Evolutionary conservation across 495 filamentous ascomycete species (phyloP), one percentile per base, ranked within the genome.

Genomic region (Talaromyces trachyspermus): DNA sequence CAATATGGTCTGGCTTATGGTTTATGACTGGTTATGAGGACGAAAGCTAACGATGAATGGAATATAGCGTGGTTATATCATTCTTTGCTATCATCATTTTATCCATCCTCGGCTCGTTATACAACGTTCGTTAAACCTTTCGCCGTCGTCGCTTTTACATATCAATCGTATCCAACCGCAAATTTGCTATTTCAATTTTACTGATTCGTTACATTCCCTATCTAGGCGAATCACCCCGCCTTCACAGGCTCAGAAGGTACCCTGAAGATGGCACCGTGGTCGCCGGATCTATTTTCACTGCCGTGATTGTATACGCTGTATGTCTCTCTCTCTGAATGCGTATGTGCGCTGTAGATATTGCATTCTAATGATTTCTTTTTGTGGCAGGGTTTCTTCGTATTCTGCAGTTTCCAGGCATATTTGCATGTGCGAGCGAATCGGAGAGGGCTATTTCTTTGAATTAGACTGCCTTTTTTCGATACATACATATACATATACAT

Each of bases 21-120:
- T 41, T 42, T 45, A 17, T 7, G 5, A 29, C 9, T 22, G 17
- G 36, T 36, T 14, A 24, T 20, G 11, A 20, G 22, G 22, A 46
- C 41, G 44, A 27, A 23, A 4, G 17, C 20, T n/a, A 37, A 14
- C 5, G n/a, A 26, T n/a, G 4, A 9, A 11, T 26, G 10, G 24
- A 6, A 23, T 27, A 58, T 48, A 95, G 89, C 72, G 80, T 90
- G 54, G 80, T 95, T 56, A 84, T 95, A 59, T 95, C 89, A 46
- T 58, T 82, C 56, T 91, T 91, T 61, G 89, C 88, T 23, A 89
- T 95, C 55, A 58, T 95, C 55, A 90, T 95, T 54, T 83, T 95
- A 54, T 85, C 82, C 15, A 73, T 87, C 53, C 83, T 95, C 58
- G 89, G 87, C 52, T 64, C 80, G 40, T 77, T 95, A 58, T 95